Conservation (phyloP, 2,329 filamentous ascomycete species). For the Fusarium incarnatum region DNA sequence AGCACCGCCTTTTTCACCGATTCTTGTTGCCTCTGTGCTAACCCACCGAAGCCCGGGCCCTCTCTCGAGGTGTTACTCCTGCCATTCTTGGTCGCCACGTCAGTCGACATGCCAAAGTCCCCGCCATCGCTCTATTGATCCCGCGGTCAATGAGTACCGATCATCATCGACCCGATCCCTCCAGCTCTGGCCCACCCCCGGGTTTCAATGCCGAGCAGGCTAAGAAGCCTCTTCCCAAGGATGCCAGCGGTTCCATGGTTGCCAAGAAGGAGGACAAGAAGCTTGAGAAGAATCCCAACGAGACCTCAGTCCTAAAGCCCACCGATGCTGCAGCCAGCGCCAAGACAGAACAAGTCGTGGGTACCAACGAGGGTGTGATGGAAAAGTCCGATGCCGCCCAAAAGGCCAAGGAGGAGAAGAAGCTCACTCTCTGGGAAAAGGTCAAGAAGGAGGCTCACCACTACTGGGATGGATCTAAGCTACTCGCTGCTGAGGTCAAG, state of each 20-base stretch:
- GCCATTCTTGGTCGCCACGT: slow-evolving; percentile 61
- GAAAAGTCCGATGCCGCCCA: slow-evolving; percentile 69
- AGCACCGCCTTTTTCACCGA: slow-evolving; percentile 40
- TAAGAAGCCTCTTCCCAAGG: slow-evolving; percentile 81
- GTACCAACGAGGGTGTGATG: slow-evolving; percentile 68
- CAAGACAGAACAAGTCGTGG: slow-evolving; percentile 55
- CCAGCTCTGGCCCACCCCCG: slow-evolving; percentile 77
- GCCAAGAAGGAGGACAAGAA: slow-evolving; percentile 53
- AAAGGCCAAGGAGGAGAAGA: slow-evolving; percentile 79
- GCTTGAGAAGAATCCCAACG: slow-evolving; percentile 39
- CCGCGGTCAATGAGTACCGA: slow-evolving; percentile 71
- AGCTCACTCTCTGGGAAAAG: slow-evolving; percentile 89
- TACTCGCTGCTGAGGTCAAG: slow-evolving; percentile 89
- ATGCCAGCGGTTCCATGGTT: slow-evolving; percentile 52
- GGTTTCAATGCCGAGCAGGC: slow-evolving; percentile 92
- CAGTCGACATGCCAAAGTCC: slow-evolving; percentile 58
- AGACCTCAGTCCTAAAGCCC: slow-evolving; percentile 24
- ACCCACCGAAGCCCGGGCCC: slow-evolving; percentile 56
- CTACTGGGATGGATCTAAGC: slow-evolving; percentile 98
- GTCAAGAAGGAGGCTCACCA: slow-evolving; percentile 94
- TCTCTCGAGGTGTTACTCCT: slow-evolving; percentile 61
- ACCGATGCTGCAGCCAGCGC: slow-evolving; percentile 49
- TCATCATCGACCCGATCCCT: slow-evolving; percentile 63
- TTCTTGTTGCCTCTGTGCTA: slow-evolving; percentile 35
- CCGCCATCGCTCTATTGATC: slow-evolving; percentile 68